Base-by-base conservation (phyloP, 1,139 yeast genomes). In the Hansenula sp. region DNA sequence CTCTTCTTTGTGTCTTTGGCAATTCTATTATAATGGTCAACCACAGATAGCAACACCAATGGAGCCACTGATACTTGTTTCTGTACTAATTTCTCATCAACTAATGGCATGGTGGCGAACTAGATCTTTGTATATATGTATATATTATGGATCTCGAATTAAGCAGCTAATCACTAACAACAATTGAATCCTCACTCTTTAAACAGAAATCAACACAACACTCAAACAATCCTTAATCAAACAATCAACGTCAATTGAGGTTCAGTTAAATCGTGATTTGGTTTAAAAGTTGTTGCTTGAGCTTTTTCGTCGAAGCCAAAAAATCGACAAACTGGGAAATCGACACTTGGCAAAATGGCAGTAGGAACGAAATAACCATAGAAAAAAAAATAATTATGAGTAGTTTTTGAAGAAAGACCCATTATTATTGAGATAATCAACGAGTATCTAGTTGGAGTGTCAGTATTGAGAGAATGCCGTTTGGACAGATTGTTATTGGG, bases 401-500 rank as follows among this genome's bases (percentile, higher is more conserved):
- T n/a, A n/a, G n/a, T n/a, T n/a, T n/a, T n/a, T n/a, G n/a, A n/a
- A n/a, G n/a, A n/a, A n/a, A n/a, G n/a, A n/a, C n/a, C n/a, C n/a
- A n/a, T n/a, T n/a, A n/a, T n/a, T n/a, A n/a, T n/a, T n/a, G n/a
- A n/a, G n/a, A n/a, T n/a, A n/a, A n/a, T n/a, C n/a, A n/a, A n/a
- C n/a, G n/a, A n/a, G n/a, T n/a, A n/a, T n/a, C n/a, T n/a, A n/a
- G n/a, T n/a, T n/a, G n/a, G n/a, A n/a, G n/a, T n/a, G n/a, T 10
- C 27, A 25, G 12, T 5, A 25, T 5, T 10, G 5, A 4, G 6
- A 28, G 18, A 8, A 75, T 75, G 79, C 68, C 78, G 7, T 90
- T 87, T 61, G 97, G 95, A 3, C 97, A 92, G 62, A 77, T 92
- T 18, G 92, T 92, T 13, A 87, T 94, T 29, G 99, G 99, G 0